Conservation (phyloP, 805 yeast species). For the Cyberlindnera xishuangbannaensis region DNA sequence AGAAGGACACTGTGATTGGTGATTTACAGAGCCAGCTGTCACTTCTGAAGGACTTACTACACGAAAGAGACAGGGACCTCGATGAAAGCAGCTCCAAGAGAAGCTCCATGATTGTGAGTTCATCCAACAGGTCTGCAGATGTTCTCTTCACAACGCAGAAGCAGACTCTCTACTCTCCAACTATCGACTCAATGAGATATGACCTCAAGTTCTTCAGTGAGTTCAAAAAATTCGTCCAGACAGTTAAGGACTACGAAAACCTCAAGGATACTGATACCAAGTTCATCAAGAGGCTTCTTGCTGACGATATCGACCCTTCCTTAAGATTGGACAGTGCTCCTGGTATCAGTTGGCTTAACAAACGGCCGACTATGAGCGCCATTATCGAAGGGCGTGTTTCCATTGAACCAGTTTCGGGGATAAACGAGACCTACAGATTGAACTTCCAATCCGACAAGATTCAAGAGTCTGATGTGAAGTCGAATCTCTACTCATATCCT, state of each 20-base stretch:
- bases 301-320: constrained; percentile 78
- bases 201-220: constrained; percentile 34
- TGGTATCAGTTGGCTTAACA: constrained; percentile 55
- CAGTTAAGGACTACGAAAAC: constrained; percentile 28
- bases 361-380: constrained; percentile 55
- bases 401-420: constrained; percentile 82
- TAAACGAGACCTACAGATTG: constrained; percentile 65
- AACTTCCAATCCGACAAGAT: constrained; percentile 21
- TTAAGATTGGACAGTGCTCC: constrained; percentile 59
- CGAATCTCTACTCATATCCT: constrained; percentile 39
- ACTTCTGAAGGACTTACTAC: constrained; percentile 56
- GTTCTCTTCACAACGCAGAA: constrained; percentile 17
- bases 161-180: constrained; percentile 35
- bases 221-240: constrained; percentile 33
- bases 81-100: constrained; percentile 14
- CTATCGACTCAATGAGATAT: constrained; percentile 35
- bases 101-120: constrained; percentile 8
- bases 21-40: constrained; percentile 61
- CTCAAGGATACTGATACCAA: constrained; percentile 37
- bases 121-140: constrained; percentile 1
- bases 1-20: constrained; percentile 62
- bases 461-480: constrained; percentile 21
- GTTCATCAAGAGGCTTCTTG: constrained; percentile 57
- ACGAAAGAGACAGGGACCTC: constrained; percentile 36
- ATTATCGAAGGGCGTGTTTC: constrained; percentile 76